Conservation (phyloP, 2,329 filamentous ascomycete genomes). For the Monilinia polystroma region DNA sequence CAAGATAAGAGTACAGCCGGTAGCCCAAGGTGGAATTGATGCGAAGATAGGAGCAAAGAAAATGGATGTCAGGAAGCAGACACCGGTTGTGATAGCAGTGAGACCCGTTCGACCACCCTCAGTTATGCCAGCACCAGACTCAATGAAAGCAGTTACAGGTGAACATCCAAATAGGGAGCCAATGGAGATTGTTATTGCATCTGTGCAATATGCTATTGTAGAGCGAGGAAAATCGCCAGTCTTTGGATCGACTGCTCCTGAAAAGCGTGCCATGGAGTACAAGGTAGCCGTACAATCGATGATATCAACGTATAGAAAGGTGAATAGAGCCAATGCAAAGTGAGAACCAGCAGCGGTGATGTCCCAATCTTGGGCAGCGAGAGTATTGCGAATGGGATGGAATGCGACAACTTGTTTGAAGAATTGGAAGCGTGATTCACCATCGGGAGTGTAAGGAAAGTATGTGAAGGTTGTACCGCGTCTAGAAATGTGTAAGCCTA, state of each 20-base stretch:
- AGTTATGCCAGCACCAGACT: constrained; percentile 72
- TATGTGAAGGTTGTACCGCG: constrained; percentile 69
- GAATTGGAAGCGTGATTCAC: constrained; percentile 65
- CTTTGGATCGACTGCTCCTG: constrained; percentile 60
- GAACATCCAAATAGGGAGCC: constrained; percentile 68
- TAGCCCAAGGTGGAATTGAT: constrained; percentile 76
- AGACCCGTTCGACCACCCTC: constrained; percentile 73
- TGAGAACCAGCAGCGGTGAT: constrained; percentile 52
- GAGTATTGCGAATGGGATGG: constrained; percentile 63
- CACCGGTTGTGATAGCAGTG: constrained; percentile 65
- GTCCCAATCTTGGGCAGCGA: constrained; percentile 67
- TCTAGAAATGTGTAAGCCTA: constrained; percentile 40
- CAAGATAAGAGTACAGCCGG: constrained; percentile 69
- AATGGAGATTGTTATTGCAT: constrained; percentile 69
- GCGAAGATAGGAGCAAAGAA: constrained; percentile 78
- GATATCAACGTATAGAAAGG: constrained; percentile 77
- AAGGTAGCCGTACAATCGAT: constrained; percentile 75
- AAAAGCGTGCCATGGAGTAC: constrained; percentile 80
- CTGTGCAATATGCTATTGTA: constrained; percentile 73
- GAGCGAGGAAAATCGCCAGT: constrained; percentile 84
- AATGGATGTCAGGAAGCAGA: constrained; percentile 69
- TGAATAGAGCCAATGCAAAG: constrained; percentile 70
- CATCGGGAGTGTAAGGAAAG: constrained; percentile 65
- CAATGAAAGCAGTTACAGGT: constrained; percentile 72
- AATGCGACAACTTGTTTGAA: constrained; percentile 72